Base-by-base conservation (phyloP, 306 rosid species). In the Begonia fuchsioides region DNA sequence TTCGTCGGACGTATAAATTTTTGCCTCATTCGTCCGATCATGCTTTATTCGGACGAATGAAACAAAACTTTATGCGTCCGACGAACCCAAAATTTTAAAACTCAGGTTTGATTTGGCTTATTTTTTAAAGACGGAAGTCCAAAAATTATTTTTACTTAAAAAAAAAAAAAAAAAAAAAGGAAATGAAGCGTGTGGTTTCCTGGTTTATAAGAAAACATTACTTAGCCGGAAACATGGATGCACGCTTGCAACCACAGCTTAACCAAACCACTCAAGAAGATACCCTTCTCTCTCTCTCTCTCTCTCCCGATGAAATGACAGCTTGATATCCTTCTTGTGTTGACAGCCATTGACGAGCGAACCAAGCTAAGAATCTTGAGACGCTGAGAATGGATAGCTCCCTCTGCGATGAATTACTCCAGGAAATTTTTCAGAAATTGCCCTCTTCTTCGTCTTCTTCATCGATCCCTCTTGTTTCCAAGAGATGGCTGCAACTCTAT, bases 401-500 rank as follows among this genome's bases (percentile, higher is more conserved):
- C 55, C 69, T 90, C 0, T 81, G 76, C 18, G 98, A 90, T 54
- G 98, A 90, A 56, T 72, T 90, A 12, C 40, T 90, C 0, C 77
- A 81, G 65, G 98, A 81, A 66, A 69, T 90, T 32, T 79, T 90
- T 54, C 82, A 51, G 2, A 81, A 60, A 51, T 75, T 85, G 8
- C 85, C 94, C 7, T 64, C 70, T 0, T 54, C 84, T 53, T 72
- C 84, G 50, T 70, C 83, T 0, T 69, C 80, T 0, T 53, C 62
- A 47, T 51, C 62, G 18, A 70, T 90, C 26, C 62, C 92, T 55
- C 57, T 90, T 7, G 95, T 90, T 59, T 84, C 71, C 54, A 84
- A 75, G 59, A 87, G 95, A 11, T 90, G 97, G 97, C 97, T 90
- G 47, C 49, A 32, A 44, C 86, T 90, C 59, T 69, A 57, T 72